Base-by-base conservation (phyloP, 768 basidiomycete species). In the Tricholoma bakamatsutake region DNA sequence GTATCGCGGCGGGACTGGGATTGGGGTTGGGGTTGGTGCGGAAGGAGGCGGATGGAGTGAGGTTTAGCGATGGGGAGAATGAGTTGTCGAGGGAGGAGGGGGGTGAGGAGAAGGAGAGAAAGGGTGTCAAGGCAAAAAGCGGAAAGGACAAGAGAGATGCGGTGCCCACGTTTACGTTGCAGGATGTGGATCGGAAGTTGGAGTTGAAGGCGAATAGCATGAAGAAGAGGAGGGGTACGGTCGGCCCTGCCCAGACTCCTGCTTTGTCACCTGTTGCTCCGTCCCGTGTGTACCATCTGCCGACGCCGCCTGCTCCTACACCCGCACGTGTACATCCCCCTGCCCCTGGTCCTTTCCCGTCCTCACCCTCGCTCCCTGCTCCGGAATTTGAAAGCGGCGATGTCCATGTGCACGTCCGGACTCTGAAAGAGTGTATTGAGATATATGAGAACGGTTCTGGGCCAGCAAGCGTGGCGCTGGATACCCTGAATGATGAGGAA, bases 401-500 rank as follows among this genome's bases (percentile, higher is more conserved):
- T 12, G 9, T 21, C 40, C 8, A 42, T n/a, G n/a, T 40, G 5
- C 15, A 5, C 4, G 43, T 45, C 10, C 11, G 43, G 21, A 45
- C 24, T 27, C 72, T 94, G 7, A 84, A 87, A 37, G 90, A 93
- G 59, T 88, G 88, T 62, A 76, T 92, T 53, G 81, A 87, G 21
- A 77, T 98, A 53, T 92, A 88, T 63, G 88, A 89, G 64, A 82
- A 84, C 55, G 84, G 82, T 2, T 84, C 87, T 0, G 75, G 82
- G 52, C 83, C 87, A 3, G 74, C 83, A 7, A 78, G 81, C 21
- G 73, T 71, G 9, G 75, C 81, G 18, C 63, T 90, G 51, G 71
- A 79, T 43, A 75, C 82, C 60, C 71, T 99, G 64, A 89, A 82
- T 52, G 93, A 99, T 62, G 96, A 98, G 66, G 97, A 98, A 71